Conservation (phyloP, 139 green algal genomes). For the Pleodorina starrii region DNA sequence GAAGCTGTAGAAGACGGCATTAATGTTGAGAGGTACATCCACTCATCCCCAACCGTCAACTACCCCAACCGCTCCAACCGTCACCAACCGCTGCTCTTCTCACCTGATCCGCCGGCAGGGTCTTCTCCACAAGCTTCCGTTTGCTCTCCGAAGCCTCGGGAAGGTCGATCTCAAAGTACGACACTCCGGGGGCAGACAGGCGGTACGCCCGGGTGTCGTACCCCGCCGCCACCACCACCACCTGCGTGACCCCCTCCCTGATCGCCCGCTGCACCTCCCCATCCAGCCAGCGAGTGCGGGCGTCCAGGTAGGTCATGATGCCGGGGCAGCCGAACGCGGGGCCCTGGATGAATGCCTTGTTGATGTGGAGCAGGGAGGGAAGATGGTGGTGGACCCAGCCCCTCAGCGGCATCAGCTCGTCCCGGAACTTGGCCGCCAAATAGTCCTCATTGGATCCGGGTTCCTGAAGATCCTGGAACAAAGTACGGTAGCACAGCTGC, state of each 20-base stretch:
- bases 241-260: conserved; percentile 66
- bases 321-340: conserved; percentile 54
- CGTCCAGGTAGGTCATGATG: conserved; percentile 79
- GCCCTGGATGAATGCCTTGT: conserved; percentile 31
- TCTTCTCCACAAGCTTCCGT: conserved; percentile 66
- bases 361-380: conserved; percentile 14
- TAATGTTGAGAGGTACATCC: too few relatives aligned
- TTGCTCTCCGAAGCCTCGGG: conserved; percentile 72
- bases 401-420: conserved; percentile 75
- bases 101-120: conserved; percentile 52
- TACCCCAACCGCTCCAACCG: too few relatives aligned
- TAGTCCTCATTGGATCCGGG: conserved; percentile 73
- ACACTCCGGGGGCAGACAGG: conserved; percentile 60
- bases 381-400: conserved; percentile 29
- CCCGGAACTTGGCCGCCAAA: conserved; percentile 65
- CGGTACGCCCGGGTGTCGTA: conserved; percentile 83
- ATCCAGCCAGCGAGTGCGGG: conserved; percentile 82
- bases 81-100: background rate
- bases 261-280: conserved; percentile 62
- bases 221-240: conserved; percentile 79
- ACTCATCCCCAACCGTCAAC: background rate
- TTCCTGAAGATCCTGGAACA: conserved; percentile 60
- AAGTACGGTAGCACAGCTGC: conserved; percentile 47
- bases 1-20: too few relatives aligned
- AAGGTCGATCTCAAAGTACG: conserved; percentile 81